phyloP scores from a whole-genome alignment of 2,329 filamentous ascomycete species.

The Sodiomyces alkalinus region DNA sequence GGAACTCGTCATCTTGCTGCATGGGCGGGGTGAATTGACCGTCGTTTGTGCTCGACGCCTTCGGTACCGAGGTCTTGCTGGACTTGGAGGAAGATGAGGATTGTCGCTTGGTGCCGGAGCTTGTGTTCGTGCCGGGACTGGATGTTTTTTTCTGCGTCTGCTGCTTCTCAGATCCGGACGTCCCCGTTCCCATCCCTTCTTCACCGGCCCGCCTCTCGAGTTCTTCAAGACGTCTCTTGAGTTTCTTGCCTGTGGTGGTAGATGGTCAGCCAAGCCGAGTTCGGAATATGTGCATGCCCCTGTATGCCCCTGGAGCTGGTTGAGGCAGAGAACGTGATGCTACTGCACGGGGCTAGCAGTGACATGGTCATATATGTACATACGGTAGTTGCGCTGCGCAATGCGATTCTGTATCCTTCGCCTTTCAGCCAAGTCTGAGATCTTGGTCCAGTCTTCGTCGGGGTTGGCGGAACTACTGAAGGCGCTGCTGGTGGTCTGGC shows the following conservation, averaged over 20 bases:
- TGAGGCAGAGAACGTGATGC: background rate
- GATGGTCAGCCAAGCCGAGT: slow-evolving; percentile 5
- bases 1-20: slow-evolving; percentile 46
- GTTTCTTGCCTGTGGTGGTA: slow-evolving; percentile 58
- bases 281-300: background rate
- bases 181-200: too few species aligned
- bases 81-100: slow-evolving; percentile 10
- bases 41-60: slow-evolving; percentile 21
- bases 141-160: slow-evolving; percentile 16
- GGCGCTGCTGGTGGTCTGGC: slow-evolving; percentile 76
- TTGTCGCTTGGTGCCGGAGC: slow-evolving; percentile 33
- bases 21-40: slow-evolving; percentile 48
- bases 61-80: slow-evolving; percentile 14
- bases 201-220: slow-evolving; percentile 62
- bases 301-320: too few species aligned
- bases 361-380: too few species aligned
- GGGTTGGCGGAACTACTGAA: slow-evolving; percentile 90
- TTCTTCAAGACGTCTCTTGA: slow-evolving; percentile 78
- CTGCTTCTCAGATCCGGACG: slow-evolving; percentile 22
- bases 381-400: slow-evolving; percentile 94
- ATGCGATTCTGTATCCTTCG: slow-evolving; percentile 94
- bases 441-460: slow-evolving; percentile 98
- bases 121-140: slow-evolving; percentile 20
- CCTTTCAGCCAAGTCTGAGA: slow-evolving; percentile 89
- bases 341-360: slow-evolving; percentile 10